A percentile compares a stretch with the other conserved stretches of the same genome.
Evolutionary conservation across 2,329 filamentous ascomycete genomes (phyloP).

Genomic region (Hypoxylon sp.): DNA sequence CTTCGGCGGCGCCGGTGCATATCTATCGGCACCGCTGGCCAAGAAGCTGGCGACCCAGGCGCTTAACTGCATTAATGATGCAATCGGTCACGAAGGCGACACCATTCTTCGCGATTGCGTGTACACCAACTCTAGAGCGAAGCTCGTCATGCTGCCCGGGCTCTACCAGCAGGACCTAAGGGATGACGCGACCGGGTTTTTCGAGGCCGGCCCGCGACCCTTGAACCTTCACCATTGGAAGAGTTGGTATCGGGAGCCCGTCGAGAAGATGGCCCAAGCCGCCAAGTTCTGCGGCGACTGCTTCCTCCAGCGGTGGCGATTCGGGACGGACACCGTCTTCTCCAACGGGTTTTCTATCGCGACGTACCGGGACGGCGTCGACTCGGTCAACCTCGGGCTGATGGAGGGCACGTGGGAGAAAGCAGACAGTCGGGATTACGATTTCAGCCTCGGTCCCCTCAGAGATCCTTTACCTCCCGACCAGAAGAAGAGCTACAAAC

Average conservation of each 20-base stretch:
- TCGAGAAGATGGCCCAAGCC: constrained; percentile 63
- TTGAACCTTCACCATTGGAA: constrained; percentile 74
- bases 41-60: constrained; percentile 60
- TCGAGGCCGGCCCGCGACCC: constrained; percentile 66
- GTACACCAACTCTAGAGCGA: constrained; percentile 64
- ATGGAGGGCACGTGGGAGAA: constrained; percentile 67
- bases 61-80: constrained; percentile 61
- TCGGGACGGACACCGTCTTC: constrained; percentile 61
- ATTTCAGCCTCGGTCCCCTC: constrained; percentile 66
- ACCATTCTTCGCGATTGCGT: constrained; percentile 69
- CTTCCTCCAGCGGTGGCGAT: constrained; percentile 67
- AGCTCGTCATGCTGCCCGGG: constrained; percentile 66
- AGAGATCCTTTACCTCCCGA: constrained; percentile 52
- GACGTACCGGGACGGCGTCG: constrained; percentile 58
- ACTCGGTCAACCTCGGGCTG: constrained; percentile 56
- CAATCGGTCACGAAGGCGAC: constrained; percentile 61
- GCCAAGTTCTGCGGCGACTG: constrained; percentile 68
- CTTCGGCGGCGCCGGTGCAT: constrained; percentile 71
- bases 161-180: constrained; percentile 69
- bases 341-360: constrained; percentile 70
- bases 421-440: constrained; percentile 58
- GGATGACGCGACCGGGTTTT: constrained; percentile 68
- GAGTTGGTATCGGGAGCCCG: constrained; percentile 66
- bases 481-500: constrained; percentile 64
- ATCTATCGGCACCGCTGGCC: constrained; percentile 66